Conservation (phyloP, 1,139 yeast species). For the Candida tropicalis region DNA sequence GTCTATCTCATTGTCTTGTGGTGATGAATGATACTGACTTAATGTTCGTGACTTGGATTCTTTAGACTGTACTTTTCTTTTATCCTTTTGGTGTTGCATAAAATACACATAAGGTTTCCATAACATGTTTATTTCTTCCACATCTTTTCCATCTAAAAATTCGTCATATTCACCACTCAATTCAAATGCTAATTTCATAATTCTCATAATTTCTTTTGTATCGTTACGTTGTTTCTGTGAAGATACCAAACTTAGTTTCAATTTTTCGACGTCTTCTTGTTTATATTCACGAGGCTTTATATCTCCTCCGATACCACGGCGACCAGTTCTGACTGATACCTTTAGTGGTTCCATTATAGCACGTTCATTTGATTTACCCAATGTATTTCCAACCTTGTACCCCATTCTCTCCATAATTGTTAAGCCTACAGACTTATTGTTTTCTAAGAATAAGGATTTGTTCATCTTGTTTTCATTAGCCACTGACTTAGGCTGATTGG, state of each 20-base stretch:
- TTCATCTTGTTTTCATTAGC: slow-evolving; percentile 5
- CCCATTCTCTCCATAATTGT: slow-evolving; percentile 62
- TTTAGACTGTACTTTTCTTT: neutral
- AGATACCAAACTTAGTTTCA: slow-evolving; percentile 3
- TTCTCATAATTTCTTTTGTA: slow-evolving; percentile 12
- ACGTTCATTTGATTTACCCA: slow-evolving; percentile 36
- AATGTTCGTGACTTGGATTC: neutral
- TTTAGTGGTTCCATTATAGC: slow-evolving; percentile 23
- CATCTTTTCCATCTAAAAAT: slow-evolving; percentile 10
- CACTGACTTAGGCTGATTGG: neutral
- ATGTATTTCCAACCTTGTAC: slow-evolving; percentile 44
- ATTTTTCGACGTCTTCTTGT: slow-evolving; percentile 2
- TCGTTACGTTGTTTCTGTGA: slow-evolving; percentile 1
- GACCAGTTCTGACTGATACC: slow-evolving; percentile 11
- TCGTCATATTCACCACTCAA: slow-evolving; percentile 28
- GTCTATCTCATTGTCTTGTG: slow-evolving; percentile 5
- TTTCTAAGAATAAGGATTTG: slow-evolving; percentile 16
- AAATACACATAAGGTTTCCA: slow-evolving; percentile 28
- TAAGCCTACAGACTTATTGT: slow-evolving; percentile 41
- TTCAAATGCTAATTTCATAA: slow-evolving; percentile 30
- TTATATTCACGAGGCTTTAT: neutral
- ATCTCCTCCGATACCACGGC: slow-evolving; percentile 16
- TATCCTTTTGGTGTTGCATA: neutral
- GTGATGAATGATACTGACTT: neutral
- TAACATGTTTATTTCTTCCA: slow-evolving; percentile 20